Percentiles rank a stretch among this genome's conserved stretches.
Evolutionary conservation across 106 monocot genomes (phyloP).

Genomic region (Iris macrosiphon): DNA sequence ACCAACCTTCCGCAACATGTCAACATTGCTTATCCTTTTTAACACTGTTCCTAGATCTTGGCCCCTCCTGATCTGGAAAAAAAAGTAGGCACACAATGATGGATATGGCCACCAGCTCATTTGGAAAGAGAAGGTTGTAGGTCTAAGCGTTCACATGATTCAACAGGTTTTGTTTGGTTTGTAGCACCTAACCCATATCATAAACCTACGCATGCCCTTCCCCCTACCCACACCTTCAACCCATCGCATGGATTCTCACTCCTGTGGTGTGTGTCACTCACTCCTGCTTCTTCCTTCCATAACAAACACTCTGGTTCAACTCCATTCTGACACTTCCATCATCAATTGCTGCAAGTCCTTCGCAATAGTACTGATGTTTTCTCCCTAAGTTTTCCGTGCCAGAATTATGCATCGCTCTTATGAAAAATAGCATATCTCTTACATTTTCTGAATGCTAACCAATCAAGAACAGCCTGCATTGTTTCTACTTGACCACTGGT

Average conservation of each 20-base stretch:
- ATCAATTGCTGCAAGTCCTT: not conserved
- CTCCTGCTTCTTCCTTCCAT: not conserved
- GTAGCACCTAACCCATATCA: slow-evolving; percentile 6
- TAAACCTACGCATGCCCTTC: slow-evolving; percentile 4
- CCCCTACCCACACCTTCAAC: slow-evolving; percentile 1
- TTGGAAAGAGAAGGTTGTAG: not conserved
- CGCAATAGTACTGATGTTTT: not conserved
- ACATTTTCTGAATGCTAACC: too few species aligned
- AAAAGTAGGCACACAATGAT: too few species aligned
- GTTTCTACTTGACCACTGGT: too few species aligned
- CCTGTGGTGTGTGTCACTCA: not conserved
- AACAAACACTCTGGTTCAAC: not conserved
- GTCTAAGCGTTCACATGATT: slow-evolving; percentile 1
- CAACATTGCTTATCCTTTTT: too few species aligned
- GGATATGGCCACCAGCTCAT: slow-evolving; percentile 3
- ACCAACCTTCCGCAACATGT: too few species aligned
- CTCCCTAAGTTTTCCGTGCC: not conserved
- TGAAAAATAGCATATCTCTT: too few species aligned
- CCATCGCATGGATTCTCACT: not conserved
- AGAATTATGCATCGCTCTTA: too few species aligned
- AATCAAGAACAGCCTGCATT: too few species aligned
- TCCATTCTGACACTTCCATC: not conserved
- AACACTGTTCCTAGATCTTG: too few species aligned
- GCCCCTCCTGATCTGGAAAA: too few species aligned
- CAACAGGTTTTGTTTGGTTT: slow-evolving; percentile 1